Evolutionary conservation across 179 eudicot genomes (phyloP), one percentile per base, ranked within the genome.

Genomic region (Amaranthus tricolor): DNA sequence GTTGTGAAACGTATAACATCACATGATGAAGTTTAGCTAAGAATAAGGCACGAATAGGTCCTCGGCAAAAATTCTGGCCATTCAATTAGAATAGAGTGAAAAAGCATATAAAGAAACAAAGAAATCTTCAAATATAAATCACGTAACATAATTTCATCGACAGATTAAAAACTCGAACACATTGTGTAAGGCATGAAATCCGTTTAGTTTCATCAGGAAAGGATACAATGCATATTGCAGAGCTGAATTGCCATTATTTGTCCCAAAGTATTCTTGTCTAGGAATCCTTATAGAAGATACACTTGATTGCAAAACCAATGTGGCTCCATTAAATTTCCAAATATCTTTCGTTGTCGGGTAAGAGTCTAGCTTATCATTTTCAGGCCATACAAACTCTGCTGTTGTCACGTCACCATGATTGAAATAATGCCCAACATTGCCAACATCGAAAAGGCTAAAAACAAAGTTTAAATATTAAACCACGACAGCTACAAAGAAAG

Each of bases 221-320:
- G 98, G 98, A 94, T 94, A 94, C 98, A 94, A 54, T 66, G 86
- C 84, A 85, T 68, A 82, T 63, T 83, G 83, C 49, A 50, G 71
- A 24, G 81, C 50, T 70, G 83, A 43, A 79, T 76, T 78, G 50
- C 76, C 81, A 72, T 68, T 75, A 65, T 74, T 82, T 69, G 71
- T 63, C 58, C 49, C 53, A 60, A 48, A 44, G 55, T 64, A 58
- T 62, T 68, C 76, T 76, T 82, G 84, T 78, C 83, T 81, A 17
- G 76, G 82, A 65, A 61, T 76, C 80, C 82, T 87, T 74, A 94
- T 85, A 66, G 85, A 85, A 72, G 98, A 86, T 76, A 94, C 77
- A 76, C 80, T 78, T 60, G 96, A 90, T 31, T 80, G 73, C 85
- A 85, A 58, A 49, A 71, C 45, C 51, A 83, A 64, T 53, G 85